Evolutionary conservation across 352 stramenopile genomes (phyloP).

Genomic region (Globisporangium uncinulatum): DNA sequence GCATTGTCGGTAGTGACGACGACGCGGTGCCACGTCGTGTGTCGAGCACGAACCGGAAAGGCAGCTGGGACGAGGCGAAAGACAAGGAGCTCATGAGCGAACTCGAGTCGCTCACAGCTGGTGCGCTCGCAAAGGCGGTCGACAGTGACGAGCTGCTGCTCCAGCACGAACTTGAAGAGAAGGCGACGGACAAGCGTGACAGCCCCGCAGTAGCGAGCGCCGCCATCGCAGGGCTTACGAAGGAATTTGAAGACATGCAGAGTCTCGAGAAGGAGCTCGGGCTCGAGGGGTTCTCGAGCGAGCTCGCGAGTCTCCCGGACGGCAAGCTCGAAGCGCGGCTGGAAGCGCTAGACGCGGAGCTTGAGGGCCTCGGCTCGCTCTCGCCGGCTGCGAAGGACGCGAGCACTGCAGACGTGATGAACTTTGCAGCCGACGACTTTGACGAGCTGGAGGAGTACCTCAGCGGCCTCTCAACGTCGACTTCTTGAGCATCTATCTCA

Average conservation of each 20-base stretch:
- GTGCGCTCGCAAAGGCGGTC: slow-evolving; percentile 41
- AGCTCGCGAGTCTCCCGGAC: slow-evolving; percentile 34
- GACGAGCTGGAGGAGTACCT: slow-evolving; percentile 87
- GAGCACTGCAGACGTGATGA: too few species aligned
- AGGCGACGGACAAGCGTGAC: slow-evolving; percentile 15
- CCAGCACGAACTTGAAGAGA: slow-evolving; percentile 34
- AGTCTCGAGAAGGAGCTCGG: slow-evolving; percentile 80
- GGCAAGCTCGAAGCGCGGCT: slow-evolving; percentile 56
- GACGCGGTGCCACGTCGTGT: slow-evolving; percentile 25
- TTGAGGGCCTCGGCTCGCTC: slow-evolving; percentile 55
- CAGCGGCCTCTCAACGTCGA: slow-evolving; percentile 60
- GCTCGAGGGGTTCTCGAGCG: slow-evolving; percentile 49
- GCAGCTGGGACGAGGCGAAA: slow-evolving; percentile 82
- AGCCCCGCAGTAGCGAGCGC: slow-evolving; percentile 20
- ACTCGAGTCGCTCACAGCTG: slow-evolving; percentile 70
- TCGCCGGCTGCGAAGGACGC: slow-evolving; percentile 37
- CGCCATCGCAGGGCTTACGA: slow-evolving; percentile 38
- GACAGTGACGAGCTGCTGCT: slow-evolving; percentile 21
- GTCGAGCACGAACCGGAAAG: slow-evolving; percentile 45
- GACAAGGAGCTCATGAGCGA: slow-evolving; percentile 85
- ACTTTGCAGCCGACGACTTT: slow-evolving; percentile 82
- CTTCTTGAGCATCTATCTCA: too few species aligned
- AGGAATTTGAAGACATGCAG: slow-evolving; percentile 82
- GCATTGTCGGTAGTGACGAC: slow-evolving; percentile 63
- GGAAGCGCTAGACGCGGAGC: slow-evolving; percentile 66